Evolutionary conservation across 441 rosid species (phyloP).

Genomic region (Arabidopsis hybrid): DNA sequence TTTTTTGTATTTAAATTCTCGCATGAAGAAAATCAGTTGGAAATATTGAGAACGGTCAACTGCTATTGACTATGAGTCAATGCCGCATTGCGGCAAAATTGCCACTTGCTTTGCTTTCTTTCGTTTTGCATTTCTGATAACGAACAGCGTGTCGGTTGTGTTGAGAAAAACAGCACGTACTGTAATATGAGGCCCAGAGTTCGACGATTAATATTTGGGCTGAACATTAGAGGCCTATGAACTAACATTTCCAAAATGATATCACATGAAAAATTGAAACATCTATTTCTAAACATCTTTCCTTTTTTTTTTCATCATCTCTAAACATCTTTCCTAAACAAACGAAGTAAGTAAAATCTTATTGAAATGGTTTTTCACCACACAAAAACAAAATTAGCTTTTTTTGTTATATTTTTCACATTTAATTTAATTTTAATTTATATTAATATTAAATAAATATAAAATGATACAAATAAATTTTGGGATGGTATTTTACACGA

Average conservation of each 20-base stretch:
- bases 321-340: too few relatives aligned
- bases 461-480: neutral
- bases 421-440: neutral
- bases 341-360: neutral
- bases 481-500: neutral
- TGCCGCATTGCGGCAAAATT: neutral
- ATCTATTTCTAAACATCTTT: too few relatives aligned
- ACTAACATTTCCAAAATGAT: too few relatives aligned
- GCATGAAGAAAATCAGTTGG: neutral
- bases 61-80: neutral
- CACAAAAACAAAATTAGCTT: too few relatives aligned
- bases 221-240: neutral
- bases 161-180: slow-evolving; percentile 6
- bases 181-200: neutral
- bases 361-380: too few relatives aligned
- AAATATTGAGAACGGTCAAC: neutral
- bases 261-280: too few relatives aligned
- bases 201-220: neutral
- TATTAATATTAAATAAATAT: too few relatives aligned
- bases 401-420: neutral
- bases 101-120: slow-evolving; percentile 7
- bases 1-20: too few relatives aligned
- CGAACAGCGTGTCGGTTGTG: slow-evolving; percentile 7
- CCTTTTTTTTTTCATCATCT: too few relatives aligned
- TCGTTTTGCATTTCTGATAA: slow-evolving; percentile 10